phyloP scores from a whole-genome alignment of 1,139 yeast genomes.

The Zygotorulaspora mrakii region DNA sequence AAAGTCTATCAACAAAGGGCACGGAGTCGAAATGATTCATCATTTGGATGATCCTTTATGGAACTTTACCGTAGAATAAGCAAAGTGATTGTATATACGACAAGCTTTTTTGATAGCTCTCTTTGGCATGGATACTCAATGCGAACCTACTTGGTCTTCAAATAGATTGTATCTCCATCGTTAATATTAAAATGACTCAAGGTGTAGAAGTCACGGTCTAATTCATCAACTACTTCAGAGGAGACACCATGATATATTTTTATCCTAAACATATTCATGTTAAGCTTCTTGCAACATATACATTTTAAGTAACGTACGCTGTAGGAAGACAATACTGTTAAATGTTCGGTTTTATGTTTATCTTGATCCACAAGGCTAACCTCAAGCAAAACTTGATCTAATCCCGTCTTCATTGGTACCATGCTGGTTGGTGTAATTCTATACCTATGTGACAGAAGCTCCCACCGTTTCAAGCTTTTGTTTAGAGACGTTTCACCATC shows the following conservation, averaged over 20 bases:
- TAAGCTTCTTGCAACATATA: slow-evolving; percentile 16
- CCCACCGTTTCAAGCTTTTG: slow-evolving; percentile 18
- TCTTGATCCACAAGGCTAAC: slow-evolving; percentile 18
- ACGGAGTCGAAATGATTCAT: slow-evolving; percentile 82
- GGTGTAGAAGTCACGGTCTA: slow-evolving; percentile 25
- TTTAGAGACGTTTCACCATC: slow-evolving; percentile 37
- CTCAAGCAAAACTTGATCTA: slow-evolving; percentile 15
- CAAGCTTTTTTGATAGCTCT: not conserved
- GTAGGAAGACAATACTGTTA: slow-evolving; percentile 17
- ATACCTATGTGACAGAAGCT: slow-evolving; percentile 20
- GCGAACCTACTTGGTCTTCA: slow-evolving; percentile 6
- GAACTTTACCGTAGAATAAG: slow-evolving; percentile 47
- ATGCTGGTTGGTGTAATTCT: slow-evolving; percentile 7
- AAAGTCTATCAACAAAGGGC: slow-evolving; percentile 76
- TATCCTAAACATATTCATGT: slow-evolving; percentile 11
- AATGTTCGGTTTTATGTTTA: not conserved
- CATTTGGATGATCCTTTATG: slow-evolving; percentile 90
- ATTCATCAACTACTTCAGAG: slow-evolving; percentile 12
- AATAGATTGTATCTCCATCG: slow-evolving; percentile 15
- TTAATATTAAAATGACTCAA: slow-evolving; percentile 18
- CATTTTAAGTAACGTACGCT: slow-evolving; percentile 27
- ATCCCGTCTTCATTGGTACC: slow-evolving; percentile 5
- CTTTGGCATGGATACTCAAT: too few species aligned
- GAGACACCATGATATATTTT: slow-evolving; percentile 14
- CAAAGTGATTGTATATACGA: not conserved